Evolutionary conservation across 305 asterid genomes (phyloP), one percentile per base, ranked within the genome.

Genomic region (Petunia hybrid): DNA sequence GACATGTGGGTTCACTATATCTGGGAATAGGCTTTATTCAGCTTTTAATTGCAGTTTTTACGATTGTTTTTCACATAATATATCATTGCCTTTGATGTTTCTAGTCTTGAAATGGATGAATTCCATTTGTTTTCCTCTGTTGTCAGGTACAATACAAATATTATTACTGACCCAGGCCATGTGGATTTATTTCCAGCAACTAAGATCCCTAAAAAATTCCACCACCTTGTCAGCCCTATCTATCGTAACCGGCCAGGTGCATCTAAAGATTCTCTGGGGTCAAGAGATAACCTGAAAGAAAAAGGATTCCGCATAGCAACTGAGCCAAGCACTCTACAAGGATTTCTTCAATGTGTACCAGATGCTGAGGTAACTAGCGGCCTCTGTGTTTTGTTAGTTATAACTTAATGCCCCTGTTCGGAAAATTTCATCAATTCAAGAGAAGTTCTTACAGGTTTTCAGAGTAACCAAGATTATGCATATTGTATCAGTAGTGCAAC

Each of bases 141-240:
- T 78, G 85, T 83, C 93, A 96, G 99, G 97, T 96, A 93, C 91
- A 94, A 86, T 83, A 92, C 89, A 91, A 96, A 96, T 90, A 94
- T 94, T 82, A 83, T 93, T 85, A 84, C 81, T 77, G 98, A 94
- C 85, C 98, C 99, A 82, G 99, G 99, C 77, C 97, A 92, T 77
- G 93, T 92, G 90, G 98, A 96, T 88, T 89, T 96, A 90, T 94
- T 88, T 87, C 99, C 99, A 82, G 97, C 97, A 46, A 89, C 98
- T 42, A 92, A 91, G 73, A 86, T 96, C 81, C 94, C 98, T 55
- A 93, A 89, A 85, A 85, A 83, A 46, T 85, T 94, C 85, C 94
- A 88, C 80, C 97, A 94, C 87, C 93, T 96, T 46, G 85, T 87
- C 57, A 90, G 89, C 88, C 92, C 98, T 83, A 91, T 96, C 87